These are phyloP conservation scores for Hymenoscyphus linearis DNA, from an alignment of 2,329 filamentous ascomycete genomes.

Conservation along the genomic window DNA sequence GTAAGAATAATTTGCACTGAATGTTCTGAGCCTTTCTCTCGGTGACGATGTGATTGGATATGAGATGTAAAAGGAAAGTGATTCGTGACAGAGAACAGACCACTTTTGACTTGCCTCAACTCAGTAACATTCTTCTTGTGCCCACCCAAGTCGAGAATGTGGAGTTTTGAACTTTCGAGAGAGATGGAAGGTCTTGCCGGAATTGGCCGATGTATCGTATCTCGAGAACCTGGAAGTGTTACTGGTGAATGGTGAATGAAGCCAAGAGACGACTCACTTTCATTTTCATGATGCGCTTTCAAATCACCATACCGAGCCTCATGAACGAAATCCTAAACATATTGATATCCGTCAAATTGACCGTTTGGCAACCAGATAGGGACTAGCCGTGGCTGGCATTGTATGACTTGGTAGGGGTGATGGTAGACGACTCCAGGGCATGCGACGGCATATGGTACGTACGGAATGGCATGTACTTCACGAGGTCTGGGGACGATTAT, in stretches of 20 bases:
- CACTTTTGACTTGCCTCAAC: not conserved
- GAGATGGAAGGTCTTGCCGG: not conserved
- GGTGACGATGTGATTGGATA: not conserved
- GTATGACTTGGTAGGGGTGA: not conserved
- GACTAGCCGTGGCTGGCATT: not conserved
- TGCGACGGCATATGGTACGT: not conserved
- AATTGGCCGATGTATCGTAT: not conserved
- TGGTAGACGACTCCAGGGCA: not conserved
- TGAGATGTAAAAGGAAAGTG: not conserved
- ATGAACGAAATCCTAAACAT: not conserved
- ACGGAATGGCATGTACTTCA: not conserved
- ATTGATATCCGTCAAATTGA: not conserved
- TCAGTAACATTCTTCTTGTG: not conserved
- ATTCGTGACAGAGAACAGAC: not conserved
- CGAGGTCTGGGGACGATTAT: not conserved
- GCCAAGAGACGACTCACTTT: not conserved
- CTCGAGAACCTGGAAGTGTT: not conserved
- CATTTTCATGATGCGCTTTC: not conserved
- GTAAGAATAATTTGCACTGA: not conserved
- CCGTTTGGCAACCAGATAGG: not conserved
- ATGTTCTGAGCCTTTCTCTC: not conserved
- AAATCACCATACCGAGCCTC: not conserved
- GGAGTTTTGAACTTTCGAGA: not conserved
- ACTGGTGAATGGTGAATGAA: not conserved
- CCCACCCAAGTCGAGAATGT: not conserved